Evolutionary conservation across 352 stramenopile genomes (phyloP).

Genomic region (Globisporangium solare): DNA sequence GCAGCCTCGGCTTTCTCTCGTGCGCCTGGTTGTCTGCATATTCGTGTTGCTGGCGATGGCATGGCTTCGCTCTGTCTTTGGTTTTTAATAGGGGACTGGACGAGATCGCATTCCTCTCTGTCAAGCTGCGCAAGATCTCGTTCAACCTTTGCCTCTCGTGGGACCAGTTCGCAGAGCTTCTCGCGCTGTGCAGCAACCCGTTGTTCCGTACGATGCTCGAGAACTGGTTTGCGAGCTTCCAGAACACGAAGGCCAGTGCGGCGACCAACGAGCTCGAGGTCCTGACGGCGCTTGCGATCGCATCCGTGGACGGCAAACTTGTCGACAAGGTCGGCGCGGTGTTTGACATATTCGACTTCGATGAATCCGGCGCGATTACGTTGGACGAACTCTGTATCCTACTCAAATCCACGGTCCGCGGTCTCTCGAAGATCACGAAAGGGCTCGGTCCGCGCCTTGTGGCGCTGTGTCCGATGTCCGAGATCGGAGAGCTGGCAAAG

Average conservation of each 20-base stretch:
- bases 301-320: constrained; percentile 41
- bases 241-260: constrained; percentile 58
- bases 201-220: constrained; percentile 51
- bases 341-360: constrained; percentile 78
- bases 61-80: background rate
- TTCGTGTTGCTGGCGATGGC: too few species aligned
- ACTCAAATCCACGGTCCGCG: constrained; percentile 62
- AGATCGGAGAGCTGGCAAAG: constrained; percentile 48
- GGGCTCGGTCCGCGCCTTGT: constrained; percentile 52
- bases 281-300: constrained; percentile 52
- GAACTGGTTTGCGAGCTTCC: constrained; percentile 61
- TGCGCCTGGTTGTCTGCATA: too few species aligned
- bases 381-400: constrained; percentile 72
- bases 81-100: constrained; percentile 30
- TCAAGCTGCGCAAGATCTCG: constrained; percentile 44
- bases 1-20: too few species aligned
- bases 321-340: constrained; percentile 54
- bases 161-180: constrained; percentile 63
- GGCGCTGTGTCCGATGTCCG: constrained; percentile 50
- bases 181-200: constrained; percentile 47
- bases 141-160: constrained; percentile 75
- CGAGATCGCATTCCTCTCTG: constrained; percentile 56
- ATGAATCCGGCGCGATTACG: constrained; percentile 60
- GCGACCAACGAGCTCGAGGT: constrained; percentile 71
- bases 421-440: constrained; percentile 61